Evolutionary conservation across 169 alveolate species (phyloP), one percentile per base, ranked within the genome.

Genomic region (Eimeria praecox): DNA sequence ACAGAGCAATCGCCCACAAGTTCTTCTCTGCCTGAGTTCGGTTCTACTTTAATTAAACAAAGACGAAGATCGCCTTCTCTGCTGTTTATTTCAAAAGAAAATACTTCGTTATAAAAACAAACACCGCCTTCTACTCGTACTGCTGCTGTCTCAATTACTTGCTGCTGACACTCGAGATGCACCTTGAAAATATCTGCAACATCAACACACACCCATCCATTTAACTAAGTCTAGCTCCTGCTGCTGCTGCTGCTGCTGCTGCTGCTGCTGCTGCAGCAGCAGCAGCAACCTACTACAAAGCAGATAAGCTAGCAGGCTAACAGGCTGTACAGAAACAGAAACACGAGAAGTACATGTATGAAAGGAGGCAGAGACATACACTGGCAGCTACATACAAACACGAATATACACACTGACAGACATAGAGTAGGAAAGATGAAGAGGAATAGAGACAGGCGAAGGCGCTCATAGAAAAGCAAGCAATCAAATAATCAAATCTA

Each of bases 101-200:
- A 90, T 9, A 90, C 75, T 56, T 90, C 95, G 90, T 90, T 90
- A 22, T 52, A 73, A 80, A 38, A 90, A 27, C 95, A 90, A 33
- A 87, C 40, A 44, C 90, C 90, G 52, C 64, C 69, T 35, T 62
- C 89, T 66, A 90, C 80, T 12, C 77, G 75, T 0, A 88, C 95
- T 1, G 95, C 85, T 56, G 82, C 89, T 3, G 95, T 90, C 95
- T 90, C 95, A 16, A 90, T 90, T 62, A 90, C 95, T 44, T 90
- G 95, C 44, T 90, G 95, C 80, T 90, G 95, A 38, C 95, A 90
- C 82, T 90, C 95, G 82, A 90, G 64, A 52, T 90, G 95, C 59
- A 90, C 90, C 78, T 90, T 90, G 95, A 69, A 90, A 59, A 90
- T 30, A 62, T 78, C 88, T 78, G 88, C 62, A 22, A 30, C 12